Evolutionary conservation across 306 rosid species (phyloP), one percentile per base, ranked within the genome.

Genomic region (Corylus heterophylla): DNA sequence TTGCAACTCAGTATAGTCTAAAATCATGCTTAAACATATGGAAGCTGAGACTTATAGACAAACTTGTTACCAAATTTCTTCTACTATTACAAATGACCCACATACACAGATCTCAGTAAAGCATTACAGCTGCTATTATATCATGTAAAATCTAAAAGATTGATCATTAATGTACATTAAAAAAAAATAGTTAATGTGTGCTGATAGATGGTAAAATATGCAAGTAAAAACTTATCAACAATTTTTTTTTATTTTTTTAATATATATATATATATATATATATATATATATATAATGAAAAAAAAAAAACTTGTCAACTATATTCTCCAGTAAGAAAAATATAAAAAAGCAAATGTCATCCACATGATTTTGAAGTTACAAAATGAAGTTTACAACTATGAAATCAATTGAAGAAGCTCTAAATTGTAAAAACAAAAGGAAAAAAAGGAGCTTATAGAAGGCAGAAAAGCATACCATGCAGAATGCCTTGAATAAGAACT

Each of bases 401-500:
- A 12, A 51, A 68, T 55, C 62, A 54, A 78, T 64, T 47, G 44
- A 51, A 62, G 13, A 48, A 70, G 67, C 67, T 39, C 22, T 18
- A 1, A 47, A 77, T 17, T 69, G 20, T 44, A 54, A n/a, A 35
- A 25, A 49, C 29, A 29, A 18, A 74, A 76, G 49, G 63, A 69
- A 74, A 14, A 14, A 35, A 49, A 44, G 2, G 17, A 67, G 29
- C 56, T 55, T 87, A 77, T 7, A 66, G 42, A 50, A 83, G 54
- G 48, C 27, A 78, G 49, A 61, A 75, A 75, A 59, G 78, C 7
- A 64, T 85, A 88, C 97, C 95, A 54, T 56, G 81, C 74, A 81
- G 22, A 66, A 66, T 76, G 76, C 74, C 85, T 85, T 85, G 89
- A 70, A 79, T 64, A 78, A 81, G 77, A 72, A 88, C 82, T 54